Evolutionary conservation across 441 rosid species (phyloP).

Genomic region (Gossypium schwendimanii): DNA sequence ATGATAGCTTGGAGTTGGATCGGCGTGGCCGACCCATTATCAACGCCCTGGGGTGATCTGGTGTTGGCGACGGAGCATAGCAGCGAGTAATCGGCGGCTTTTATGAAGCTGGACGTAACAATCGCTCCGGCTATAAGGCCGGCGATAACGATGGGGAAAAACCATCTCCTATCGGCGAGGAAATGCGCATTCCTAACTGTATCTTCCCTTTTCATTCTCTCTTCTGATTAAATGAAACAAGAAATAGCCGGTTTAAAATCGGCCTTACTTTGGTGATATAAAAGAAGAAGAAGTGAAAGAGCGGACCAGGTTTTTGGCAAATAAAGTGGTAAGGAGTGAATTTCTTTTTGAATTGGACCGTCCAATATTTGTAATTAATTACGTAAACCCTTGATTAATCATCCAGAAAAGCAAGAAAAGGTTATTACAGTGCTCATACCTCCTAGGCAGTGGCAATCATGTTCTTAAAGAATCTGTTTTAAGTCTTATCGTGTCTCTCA

Average conservation of each 20-base stretch:
- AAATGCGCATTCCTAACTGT: constrained; percentile 27
- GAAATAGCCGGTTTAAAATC: neutral
- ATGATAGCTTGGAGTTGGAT: neutral
- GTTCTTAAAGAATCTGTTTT: neutral
- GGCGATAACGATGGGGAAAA: constrained; percentile 28
- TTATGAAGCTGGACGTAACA: constrained; percentile 33
- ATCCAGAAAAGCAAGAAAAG: neutral
- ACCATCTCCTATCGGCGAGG: constrained; percentile 36
- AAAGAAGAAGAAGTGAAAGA: neutral
- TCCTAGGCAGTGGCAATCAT: neutral
- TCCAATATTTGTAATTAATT: too few species aligned
- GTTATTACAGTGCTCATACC: neutral
- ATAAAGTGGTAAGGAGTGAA: neutral
- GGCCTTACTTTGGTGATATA: neutral
- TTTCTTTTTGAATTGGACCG: neutral
- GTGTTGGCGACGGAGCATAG: constrained; percentile 40
- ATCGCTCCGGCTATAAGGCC: constrained; percentile 45
- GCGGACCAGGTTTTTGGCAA: neutral
- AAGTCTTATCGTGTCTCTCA: neutral
- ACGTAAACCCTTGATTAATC: too few species aligned
- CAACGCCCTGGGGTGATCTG: constrained; percentile 2
- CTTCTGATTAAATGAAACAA: neutral
- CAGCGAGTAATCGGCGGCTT: constrained; percentile 32
- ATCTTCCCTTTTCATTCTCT: constrained; percentile 4
- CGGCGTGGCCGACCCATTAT: neutral